Evolutionary conservation across 2,329 filamentous ascomycete genomes (phyloP), one percentile per base, ranked within the genome.

Genomic region (Arthrobotrys sinensis): DNA sequence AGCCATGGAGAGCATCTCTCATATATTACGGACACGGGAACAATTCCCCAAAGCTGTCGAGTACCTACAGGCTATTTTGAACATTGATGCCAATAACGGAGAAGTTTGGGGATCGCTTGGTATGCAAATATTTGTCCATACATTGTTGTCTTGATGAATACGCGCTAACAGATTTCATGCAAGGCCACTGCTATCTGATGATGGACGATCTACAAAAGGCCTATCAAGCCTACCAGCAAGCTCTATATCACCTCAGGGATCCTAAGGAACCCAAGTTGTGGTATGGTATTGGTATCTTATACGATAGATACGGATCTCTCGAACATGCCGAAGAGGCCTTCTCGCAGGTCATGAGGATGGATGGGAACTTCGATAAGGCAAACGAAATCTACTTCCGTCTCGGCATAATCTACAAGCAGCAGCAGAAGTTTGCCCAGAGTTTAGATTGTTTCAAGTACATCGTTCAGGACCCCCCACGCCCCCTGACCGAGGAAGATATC

Each of bases 381-480:
- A 98, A 98, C 83, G 96, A 99, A 84, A 98, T 99, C 67, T 99
- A 98, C 85, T 99, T 99, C 86, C 90, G 96, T 32, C 89, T 99
- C 7, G 96, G 96, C n/a, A 99, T 99, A 86, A 98, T 99, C 81
- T 98, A 98, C 87, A 99, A 99, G 85, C 95, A 98, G 83, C 96
- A 98, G 84, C 91, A 94, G 79, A 98, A 98, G 84, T 99, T 94
- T 84, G 88, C 88, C 65, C 92, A 96, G 83, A 97, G 94, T 87
- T 87, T 98, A 53, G 96, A 98, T 93, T 98, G 96, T 87, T 99
- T 99, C 87, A 96, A 96, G 85, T 98, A 97, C 84, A 99, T 99
- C 81, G 94, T 98, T 80, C 92, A 90, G 81, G 94, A 97, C 66
- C 95, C 96, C 32, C 96, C 96, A 2, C 91, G 93, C 3, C 96